A percentile compares a stretch with the other conserved stretches of the same genome.
phyloP scores from a whole-genome alignment of 2,329 filamentous ascomycete species.

The Trematosphaeria pertusa region DNA sequence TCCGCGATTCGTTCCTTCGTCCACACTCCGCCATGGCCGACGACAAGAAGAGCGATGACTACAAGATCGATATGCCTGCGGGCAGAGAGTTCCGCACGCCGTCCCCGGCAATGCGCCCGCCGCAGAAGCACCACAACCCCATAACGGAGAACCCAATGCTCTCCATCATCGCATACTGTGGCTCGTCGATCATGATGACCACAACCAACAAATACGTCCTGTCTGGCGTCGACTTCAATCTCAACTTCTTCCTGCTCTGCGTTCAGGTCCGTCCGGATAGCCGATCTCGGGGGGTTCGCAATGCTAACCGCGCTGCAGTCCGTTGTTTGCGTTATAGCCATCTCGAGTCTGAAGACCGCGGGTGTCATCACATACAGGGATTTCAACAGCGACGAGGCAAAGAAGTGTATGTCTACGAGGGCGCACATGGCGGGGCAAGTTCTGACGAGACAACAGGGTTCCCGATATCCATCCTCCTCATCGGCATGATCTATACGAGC shows the following conservation, averaged over 20 bases:
- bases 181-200: conserved; percentile 98
- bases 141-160: conserved; percentile 78
- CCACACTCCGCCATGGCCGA: conserved; percentile 70
- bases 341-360: conserved; percentile 79
- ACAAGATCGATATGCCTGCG: conserved; percentile 68
- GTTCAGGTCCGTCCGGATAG: conserved; percentile 75
- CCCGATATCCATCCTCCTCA: conserved; percentile 91
- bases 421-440: neutral
- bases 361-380: conserved; percentile 82
- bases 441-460: conserved; percentile 70
- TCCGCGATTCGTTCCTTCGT: conserved; percentile 12
- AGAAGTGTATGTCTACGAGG: conserved; percentile 74
- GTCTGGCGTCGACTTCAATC: conserved; percentile 87
- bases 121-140: conserved; percentile 21
- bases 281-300: neutral
- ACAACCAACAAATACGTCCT: conserved; percentile 99
- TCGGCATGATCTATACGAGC: conserved; percentile 98
- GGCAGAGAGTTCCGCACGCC: conserved; percentile 52
- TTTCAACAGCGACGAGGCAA: conserved; percentile 89
- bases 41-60: conserved; percentile 86
- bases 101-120: conserved; percentile 58
- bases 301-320: conserved; percentile 64
- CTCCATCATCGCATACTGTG: conserved; percentile 88
- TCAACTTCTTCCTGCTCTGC: conserved; percentile 93
- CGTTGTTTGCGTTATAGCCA: conserved; percentile 84